phyloP scores from a whole-genome alignment of 305 asterid genomes.

The Fraxinus greggii region DNA sequence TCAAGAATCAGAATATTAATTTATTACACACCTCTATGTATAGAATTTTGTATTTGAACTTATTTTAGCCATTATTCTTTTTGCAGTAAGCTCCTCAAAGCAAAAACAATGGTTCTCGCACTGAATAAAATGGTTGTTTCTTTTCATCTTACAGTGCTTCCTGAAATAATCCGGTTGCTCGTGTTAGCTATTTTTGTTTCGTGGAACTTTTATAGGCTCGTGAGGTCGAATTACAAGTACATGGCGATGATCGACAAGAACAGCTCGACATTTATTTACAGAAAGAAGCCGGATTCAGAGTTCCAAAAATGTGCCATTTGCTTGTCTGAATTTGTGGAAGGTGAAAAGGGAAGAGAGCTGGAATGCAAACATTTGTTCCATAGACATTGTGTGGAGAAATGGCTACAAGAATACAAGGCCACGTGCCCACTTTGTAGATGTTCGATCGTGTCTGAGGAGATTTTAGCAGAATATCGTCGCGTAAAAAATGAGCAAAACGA shows the following conservation, averaged over 20 bases:
- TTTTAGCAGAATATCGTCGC: conserved; percentile 3
- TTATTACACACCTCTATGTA: background rate
- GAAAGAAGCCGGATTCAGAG: conserved; percentile 5
- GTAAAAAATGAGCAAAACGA: background rate
- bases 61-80: background rate
- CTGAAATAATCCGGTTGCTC: conserved; percentile 33
- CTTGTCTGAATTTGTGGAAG: conserved; percentile 34
- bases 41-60: background rate
- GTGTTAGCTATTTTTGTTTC: conserved; percentile 21
- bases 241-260: conserved; percentile 33
- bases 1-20: conserved; percentile 4
- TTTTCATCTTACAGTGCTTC: conserved; percentile 36
- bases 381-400: conserved; percentile 46
- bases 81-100: background rate
- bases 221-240: conserved; percentile 28
- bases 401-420: conserved; percentile 38
- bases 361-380: conserved; percentile 52
- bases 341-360: conserved; percentile 40
- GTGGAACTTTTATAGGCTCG: conserved; percentile 15
- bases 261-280: conserved; percentile 32
- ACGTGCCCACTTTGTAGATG: conserved; percentile 66
- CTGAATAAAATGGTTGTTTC: conserved; percentile 22
- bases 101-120: conserved; percentile 30
- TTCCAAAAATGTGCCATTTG: conserved; percentile 43
- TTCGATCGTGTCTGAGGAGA: conserved; percentile 37